Base-by-base conservation (phyloP, 768 basidiomycete species). In the Xerocomellus amylosporus region DNA sequence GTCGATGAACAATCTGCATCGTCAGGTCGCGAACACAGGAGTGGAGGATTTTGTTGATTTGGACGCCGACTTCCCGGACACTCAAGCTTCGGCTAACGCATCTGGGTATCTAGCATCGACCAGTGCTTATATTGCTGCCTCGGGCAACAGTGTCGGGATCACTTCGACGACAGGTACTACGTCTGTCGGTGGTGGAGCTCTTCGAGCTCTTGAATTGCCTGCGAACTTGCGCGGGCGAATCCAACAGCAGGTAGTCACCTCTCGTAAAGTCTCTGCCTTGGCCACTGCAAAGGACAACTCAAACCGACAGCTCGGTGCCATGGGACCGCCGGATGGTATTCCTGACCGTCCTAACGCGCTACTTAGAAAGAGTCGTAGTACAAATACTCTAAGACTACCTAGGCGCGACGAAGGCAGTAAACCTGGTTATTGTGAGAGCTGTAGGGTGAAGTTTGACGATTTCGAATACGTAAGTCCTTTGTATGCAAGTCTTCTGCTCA, bases 341-440 rank as follows among this genome's bases (percentile, higher is more conserved):
- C 85, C 87, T 8, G 78, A 77, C 33, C 77, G 79, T 40, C 76
- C 76, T 20, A 71, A 73, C 36, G 56, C 77, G 41, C 48, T 73
- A 26, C 73, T 93, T 46, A 79, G 82, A 64, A 93, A 89, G 73
- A 88, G 88, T 66, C 82, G 83, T 59, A 93, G 90, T 61, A 91
- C 88, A 48, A 89, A 89, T 65, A 89, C 87, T 2, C 71, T 92
- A 44, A 78, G 80, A 63, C 74, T 89, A 51, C 85, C 88, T 8
- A 86, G 83, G 65, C 84, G 90, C 37, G 90, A 93, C 54, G 93
- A 96, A 73, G 85, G 85, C 17, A 84, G 80, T 58, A 98, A 97
- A 64, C 88, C 95, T 5, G 97, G 97, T 5, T 98, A 98, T 71
- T 99, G 97, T 70, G 97, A 99, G 72, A 95, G 93, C 68, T 99